Conservation (phyloP, 179 eudicot genomes). For the Kewa caespitosa region DNA sequence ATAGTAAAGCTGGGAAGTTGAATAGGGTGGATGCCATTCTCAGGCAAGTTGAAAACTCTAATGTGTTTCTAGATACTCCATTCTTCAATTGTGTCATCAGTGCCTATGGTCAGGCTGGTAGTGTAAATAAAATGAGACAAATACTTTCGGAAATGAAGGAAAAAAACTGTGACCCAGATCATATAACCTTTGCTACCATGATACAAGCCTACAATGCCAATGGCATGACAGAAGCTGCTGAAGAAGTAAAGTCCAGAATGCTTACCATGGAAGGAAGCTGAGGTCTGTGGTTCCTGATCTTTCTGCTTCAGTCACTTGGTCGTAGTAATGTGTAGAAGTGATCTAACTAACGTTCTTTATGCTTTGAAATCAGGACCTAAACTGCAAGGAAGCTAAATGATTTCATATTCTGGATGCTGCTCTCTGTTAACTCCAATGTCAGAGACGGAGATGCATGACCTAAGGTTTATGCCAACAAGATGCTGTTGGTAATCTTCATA, state of each 20-base stretch:
- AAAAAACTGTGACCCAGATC: conserved; percentile 55
- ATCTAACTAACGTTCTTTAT: not conserved
- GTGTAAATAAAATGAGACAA: conserved; percentile 54
- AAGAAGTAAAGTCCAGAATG: conserved; percentile 47
- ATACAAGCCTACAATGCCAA: conserved; percentile 61
- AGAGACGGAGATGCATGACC: conserved; percentile 1
- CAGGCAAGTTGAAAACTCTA: conserved; percentile 77
- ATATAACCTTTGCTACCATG: conserved; percentile 77
- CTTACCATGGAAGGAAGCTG: conserved; percentile 30
- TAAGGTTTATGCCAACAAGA: not conserved
- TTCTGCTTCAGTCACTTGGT: conserved; percentile 2
- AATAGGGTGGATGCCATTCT: conserved; percentile 68
- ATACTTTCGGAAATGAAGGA: conserved; percentile 64
- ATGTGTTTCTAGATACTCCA: conserved; percentile 74
- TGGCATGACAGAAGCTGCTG: conserved; percentile 53
- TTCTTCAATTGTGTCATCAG: conserved; percentile 72
- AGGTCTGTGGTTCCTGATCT: conserved; percentile 30
- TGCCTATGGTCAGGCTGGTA: conserved; percentile 76
- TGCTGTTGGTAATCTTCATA: conserved; percentile 3
- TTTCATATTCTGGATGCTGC: conserved; percentile 1
- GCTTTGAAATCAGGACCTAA: conserved; percentile 23
- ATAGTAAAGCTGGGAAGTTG: conserved; percentile 65
- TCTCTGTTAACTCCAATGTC: not conserved
- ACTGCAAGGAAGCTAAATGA: conserved; percentile 27
- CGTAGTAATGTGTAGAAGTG: not conserved